Evolutionary conservation across 2,329 filamentous ascomycete genomes (phyloP), one percentile per base, ranked within the genome.

Genomic region (Rutstroemia sp.): DNA sequence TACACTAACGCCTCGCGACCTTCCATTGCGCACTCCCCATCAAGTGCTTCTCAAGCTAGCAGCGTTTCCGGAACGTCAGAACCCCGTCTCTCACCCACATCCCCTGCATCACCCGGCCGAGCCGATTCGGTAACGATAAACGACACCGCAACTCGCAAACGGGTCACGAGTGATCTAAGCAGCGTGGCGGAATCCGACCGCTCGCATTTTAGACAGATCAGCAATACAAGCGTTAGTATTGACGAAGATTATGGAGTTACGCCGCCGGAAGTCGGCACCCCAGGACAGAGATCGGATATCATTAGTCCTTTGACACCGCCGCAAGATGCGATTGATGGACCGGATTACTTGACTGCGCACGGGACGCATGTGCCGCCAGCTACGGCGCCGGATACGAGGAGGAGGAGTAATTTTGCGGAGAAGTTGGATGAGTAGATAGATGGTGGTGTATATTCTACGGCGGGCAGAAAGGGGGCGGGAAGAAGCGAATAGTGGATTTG

Each of bases 371-470:
- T 9, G 9, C 39, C 19, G n/a, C 30, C 30, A 10, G 10, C 30
- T 34, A 19, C 16, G 5, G 48, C 34, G 56, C 23, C 12, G 5
- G 44, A 52, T 8, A 45, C 49, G 25, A 45, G 57, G 50, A 58
- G 63, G 60, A 68, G 53, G 51, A 68, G 66, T 57, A 62, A 64
- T 54, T 68, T 68, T 50, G 56, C 54, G 27, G 66, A 68, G 49
- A 60, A 58, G 19, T 56, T 67, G 57, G 64, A 63, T 51, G 63
- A 64, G 41, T 50, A 38, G 34, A 53, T 57, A 41, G 53, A 19
- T 27, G 38, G 41, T 4, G 9, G 30, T 34, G 30, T 34, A 34
- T 34, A 14, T 34, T 9, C 12, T 10, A 8, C 5, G 5, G 25
- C 5, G 2, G 25, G 25, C 27, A 9, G 27, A 30, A 30, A 9